Base-by-base conservation (phyloP, 1,139 yeast genomes). In the Citeromyces hawaiiensis region DNA sequence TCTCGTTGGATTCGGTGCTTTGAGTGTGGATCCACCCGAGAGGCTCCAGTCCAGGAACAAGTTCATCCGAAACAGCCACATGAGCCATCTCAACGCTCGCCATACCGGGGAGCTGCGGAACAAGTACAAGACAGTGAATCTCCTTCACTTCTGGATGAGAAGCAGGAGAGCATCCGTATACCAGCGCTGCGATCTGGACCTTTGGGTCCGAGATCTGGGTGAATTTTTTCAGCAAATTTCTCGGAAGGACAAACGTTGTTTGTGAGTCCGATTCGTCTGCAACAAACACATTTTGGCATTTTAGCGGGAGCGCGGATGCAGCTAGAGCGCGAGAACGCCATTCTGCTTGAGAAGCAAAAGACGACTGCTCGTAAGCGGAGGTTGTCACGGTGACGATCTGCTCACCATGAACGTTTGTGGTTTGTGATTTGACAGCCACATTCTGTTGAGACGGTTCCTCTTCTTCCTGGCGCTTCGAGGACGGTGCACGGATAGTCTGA, bases 341-440 rank as follows among this genome's bases (percentile, higher is more conserved):
- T 54, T 88, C 96, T 34, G 87, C 79, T 55, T 78, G 80, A 2
- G 96, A 85, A 35, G 79, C 69, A 54, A 91, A 91, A 3, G 80
- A 63, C 62, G 76, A 81, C 49, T 86, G 94, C 53, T 87, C 98
- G 54, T 83, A 88, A 48, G 77, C 77, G 16, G 93, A 77, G 0
- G 98, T 87, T 0, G 97, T 87, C 16, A 91, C 95, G 0, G 95
- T 93, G 33, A 83, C 80, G 52, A 93, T 88, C 51, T 88, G 94
- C 54, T 91, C 98, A 32, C 99, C 99, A 52, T 88, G 96, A 2
- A 86, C 94, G 54, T 87, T 93, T 21, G 81, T 78, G 0, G 95
- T 83, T 42, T 79, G 79, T 1, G 94, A 77, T 50, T 86, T 88
- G 51, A 83, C 68, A 0, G 96, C 95, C 0, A 93, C 78, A 29